Evolutionary conservation across 306 rosid species (phyloP), one percentile per base, ranked within the genome.

Genomic region (Rosa multiflora): DNA sequence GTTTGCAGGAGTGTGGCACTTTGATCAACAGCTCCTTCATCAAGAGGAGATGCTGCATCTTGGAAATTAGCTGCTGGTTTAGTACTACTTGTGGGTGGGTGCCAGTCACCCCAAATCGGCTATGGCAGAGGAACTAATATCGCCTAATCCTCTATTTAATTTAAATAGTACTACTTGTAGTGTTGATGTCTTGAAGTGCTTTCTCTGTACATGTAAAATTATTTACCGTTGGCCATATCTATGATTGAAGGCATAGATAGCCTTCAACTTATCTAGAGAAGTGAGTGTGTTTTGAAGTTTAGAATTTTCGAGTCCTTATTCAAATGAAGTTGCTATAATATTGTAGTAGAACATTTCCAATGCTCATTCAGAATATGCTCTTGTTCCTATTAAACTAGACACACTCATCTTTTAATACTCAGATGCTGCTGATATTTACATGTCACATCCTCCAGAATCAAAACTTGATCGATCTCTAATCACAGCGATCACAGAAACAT

Each of bases 1-100:
- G 63, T 44, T 43, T 67, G 35, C 90, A 94, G 97, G 99, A 85
- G 95, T 88, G 12, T 95, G 97, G 97, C 97, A 92, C 89, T 92
- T 92, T 66, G 93, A 95, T 90, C 95, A 92, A 91, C 71, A 51
- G 82, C 81, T 92, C 73, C 95, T 92, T 44, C 87, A 86, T 12
- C 91, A 85, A 86, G 73, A 88, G n/a, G 37, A n/a, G 73, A 51
- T 43, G 83, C 84, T 72, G 87, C 82, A 29, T 76, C 72, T 82
- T 67, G 67, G 32, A 49, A n/a, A 20, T 46, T 47, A 66, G 15
- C 14, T 5, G 13, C 72, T 48, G 52, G 42, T 62, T 0, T 10
- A 32, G 37, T 32, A 5, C 15, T 26, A 26, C 42, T 46, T 6
- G 42, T 58, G n/a, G n/a, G n/a, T n/a, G n/a, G n/a, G n/a, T n/a